Evolutionary conservation across 441 rosid genomes (phyloP), one percentile per base, ranked within the genome.

Genomic region (Erysimum pusillum): DNA sequence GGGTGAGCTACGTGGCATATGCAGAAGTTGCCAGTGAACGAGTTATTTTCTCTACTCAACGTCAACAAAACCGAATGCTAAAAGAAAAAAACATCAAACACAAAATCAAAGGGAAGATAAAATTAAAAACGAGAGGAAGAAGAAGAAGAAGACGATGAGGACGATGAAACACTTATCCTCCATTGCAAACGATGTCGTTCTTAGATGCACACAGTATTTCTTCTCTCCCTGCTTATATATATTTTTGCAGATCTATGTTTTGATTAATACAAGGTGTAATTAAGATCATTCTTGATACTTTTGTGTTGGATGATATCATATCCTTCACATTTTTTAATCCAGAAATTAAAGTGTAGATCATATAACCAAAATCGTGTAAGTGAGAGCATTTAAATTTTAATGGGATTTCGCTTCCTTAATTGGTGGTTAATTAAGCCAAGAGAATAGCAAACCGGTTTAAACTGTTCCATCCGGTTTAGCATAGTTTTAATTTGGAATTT

Each of bases 131-230:
- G 31, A 67, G 11, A 56, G 66, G 45, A 60, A 22, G 48, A 71
- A 72, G 45, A 60, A 22, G 48, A 71, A 64, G 76, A 71, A 32
- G 22, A 84, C 36, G 68, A 79, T 67, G 83, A 73, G 6, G 74
- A 71, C 75, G 75, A 88, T 76, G 90, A 91, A 91, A 91, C 91
- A 87, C 73, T 84, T 88, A n/a, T 96, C 98, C 79, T 81, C 96
- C 93, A 73, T 86, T 74, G 97, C 98, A 15, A 86, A 81, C 79
- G 87, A 82, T 79, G 86, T 93, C 67, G 85, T 93, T 60, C 83
- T 69, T 31, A 74, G 71, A 80, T 93, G 89, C 76, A 88, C 98
- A 60, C 74, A 61, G 98, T 96, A 89, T 71, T 36, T 15, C 31
- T 58, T 4, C 57, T 66, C 3, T 65, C 6, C 46, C 7, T 77